A percentile compares a stretch with the other conserved stretches of the same genome.
Evolutionary conservation across 2,329 filamentous ascomycete species (phyloP).

Genomic region (Beauveria pseudobassiana): DNA sequence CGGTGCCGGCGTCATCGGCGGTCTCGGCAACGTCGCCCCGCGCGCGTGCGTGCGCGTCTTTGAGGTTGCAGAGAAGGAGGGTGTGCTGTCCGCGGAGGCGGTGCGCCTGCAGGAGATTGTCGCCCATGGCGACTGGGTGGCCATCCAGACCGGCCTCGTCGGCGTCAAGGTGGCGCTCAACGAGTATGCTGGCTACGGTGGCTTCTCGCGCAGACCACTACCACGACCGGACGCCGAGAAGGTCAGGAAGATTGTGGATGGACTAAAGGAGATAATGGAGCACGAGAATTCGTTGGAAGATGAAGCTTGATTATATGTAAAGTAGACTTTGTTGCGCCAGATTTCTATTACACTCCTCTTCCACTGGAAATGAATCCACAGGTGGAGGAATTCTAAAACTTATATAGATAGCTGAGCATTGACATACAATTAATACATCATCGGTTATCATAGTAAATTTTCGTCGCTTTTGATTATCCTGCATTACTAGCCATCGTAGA

Average conservation of each 20-base stretch:
- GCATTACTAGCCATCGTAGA: neutral
- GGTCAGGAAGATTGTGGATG: conserved; percentile 14
- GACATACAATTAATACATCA: too few species aligned
- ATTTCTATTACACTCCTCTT: too few species aligned
- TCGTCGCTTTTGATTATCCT: too few species aligned
- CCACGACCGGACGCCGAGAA: conserved; percentile 15
- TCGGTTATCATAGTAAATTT: too few species aligned
- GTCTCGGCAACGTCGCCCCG: conserved; percentile 64
- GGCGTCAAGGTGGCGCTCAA: conserved; percentile 63
- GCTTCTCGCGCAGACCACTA: conserved; percentile 29
- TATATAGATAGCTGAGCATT: too few species aligned
- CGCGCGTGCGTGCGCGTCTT: conserved; percentile 56
- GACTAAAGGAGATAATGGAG: conserved; percentile 17
- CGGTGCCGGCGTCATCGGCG: conserved; percentile 64
- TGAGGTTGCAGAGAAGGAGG: conserved; percentile 50
- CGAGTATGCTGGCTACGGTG: conserved; percentile 62
- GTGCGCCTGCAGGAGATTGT: conserved; percentile 57
- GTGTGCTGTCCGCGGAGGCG: conserved; percentile 45
- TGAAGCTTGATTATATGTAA: neutral
- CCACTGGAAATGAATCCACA: too few species aligned
- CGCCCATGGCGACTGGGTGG: conserved; percentile 63
- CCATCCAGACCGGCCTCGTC: conserved; percentile 63
- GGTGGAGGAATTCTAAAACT: too few species aligned
- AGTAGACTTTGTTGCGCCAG: too few species aligned
- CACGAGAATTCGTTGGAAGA: conserved; percentile 15